Percentiles rank a stretch among this genome's conserved stretches.
Conservation (phyloP, 768 basidiomycete species). For the Panaeolus cyanescens region DNA sequence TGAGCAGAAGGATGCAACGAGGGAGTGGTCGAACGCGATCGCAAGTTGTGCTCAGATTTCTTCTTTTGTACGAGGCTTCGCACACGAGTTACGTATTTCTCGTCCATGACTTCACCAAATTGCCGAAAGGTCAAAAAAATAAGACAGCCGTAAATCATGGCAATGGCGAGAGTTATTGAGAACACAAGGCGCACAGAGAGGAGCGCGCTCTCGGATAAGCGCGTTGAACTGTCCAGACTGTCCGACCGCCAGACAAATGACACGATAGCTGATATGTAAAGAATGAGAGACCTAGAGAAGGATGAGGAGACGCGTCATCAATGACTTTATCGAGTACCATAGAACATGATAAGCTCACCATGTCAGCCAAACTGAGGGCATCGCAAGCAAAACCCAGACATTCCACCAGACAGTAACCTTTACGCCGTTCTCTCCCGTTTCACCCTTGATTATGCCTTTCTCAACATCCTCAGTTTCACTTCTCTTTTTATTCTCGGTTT, state of each 20-base stretch:
- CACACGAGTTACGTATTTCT: constrained; percentile 21
- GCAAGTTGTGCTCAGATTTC: neutral
- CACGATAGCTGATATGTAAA: constrained; percentile 63
- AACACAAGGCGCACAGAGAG: constrained; percentile 43
- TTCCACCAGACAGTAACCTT: constrained; percentile 34
- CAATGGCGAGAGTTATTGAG: constrained; percentile 46
- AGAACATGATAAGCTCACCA: constrained; percentile 37
- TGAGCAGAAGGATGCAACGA: too few species aligned
- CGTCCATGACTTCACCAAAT: constrained; percentile 48
- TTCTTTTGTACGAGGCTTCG: too few species aligned
- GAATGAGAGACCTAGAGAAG: constrained; percentile 51
- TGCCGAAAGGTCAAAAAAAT: constrained; percentile 53
- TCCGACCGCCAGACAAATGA: constrained; percentile 71
- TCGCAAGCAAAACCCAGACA: constrained; percentile 36
- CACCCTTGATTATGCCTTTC: constrained; percentile 42
- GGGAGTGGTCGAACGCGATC: too few species aligned
- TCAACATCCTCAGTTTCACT: too few species aligned
- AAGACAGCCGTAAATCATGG: constrained; percentile 50
- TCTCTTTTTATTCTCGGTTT: too few species aligned
- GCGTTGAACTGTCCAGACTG: constrained; percentile 18
- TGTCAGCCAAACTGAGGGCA: constrained; percentile 71
- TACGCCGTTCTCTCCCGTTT: constrained; percentile 48
- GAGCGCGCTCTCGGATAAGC: constrained; percentile 5
- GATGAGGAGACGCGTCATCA: neutral
- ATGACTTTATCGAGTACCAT: neutral